A percentile compares a stretch with the other conserved stretches of the same genome.
Evolutionary conservation across 495 filamentous ascomycete genomes (phyloP).

Genomic region (Clavariopsis aquatica): DNA sequence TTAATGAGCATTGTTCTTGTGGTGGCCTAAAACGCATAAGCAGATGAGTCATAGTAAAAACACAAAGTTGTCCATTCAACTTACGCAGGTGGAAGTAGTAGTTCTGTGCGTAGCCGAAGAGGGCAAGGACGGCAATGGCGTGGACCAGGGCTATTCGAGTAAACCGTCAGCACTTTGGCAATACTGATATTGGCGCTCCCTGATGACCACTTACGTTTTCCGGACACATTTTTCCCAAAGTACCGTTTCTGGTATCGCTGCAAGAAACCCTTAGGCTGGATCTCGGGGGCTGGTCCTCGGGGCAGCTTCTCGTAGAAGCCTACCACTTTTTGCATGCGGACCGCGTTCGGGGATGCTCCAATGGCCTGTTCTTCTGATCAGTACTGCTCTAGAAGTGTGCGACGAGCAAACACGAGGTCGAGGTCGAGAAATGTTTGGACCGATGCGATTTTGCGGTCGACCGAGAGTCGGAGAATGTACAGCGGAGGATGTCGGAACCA

Average conservation of each 20-base stretch:
- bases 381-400: not conserved
- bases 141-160: conserved; percentile 73
- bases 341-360: conserved; percentile 88
- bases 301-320: conserved; percentile 98
- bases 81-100: conserved; percentile 99
- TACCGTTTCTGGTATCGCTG: conserved; percentile 89
- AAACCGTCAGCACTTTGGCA: conserved; percentile 28
- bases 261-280: conserved; percentile 75
- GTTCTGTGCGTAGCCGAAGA: conserved; percentile 87
- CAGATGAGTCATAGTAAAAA: conserved; percentile 42
- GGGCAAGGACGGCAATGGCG: conserved; percentile 70
- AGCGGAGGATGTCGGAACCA: conserved; percentile 19
- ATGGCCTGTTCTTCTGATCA: conserved; percentile 63
- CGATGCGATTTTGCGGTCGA: conserved; percentile 25
- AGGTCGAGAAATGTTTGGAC: not conserved
- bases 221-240: conserved; percentile 88
- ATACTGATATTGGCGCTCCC: conserved; percentile 1
- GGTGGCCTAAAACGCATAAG: conserved; percentile 69
- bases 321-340: conserved; percentile 93
- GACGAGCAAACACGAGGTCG: not conserved
- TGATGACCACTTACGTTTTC: conserved; percentile 69
- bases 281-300: conserved; percentile 78
- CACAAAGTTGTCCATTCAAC: conserved; percentile 42
- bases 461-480: conserved; percentile 7
- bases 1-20: conserved; percentile 99